Base-by-base conservation (phyloP, 345 rosid genomes). In the Odontarrhena argentea region DNA sequence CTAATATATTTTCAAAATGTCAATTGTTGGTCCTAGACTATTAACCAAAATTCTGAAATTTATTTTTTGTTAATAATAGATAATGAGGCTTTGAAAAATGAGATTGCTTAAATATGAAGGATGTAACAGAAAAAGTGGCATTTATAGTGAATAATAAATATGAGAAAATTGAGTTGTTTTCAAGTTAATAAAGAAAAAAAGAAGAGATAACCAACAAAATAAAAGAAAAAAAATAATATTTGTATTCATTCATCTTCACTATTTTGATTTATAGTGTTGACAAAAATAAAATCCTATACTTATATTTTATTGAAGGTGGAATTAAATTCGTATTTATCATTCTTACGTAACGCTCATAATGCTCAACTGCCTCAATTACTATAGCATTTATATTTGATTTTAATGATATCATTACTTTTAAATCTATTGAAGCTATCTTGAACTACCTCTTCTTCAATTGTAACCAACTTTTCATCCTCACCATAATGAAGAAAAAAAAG, bases 321-420 rank as follows among this genome's bases (percentile, higher is more conserved):
- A 65, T 65, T 73, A 35, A 71, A 64, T 50, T 58, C 60, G 65
- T 64, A 71, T 71, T 71, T 63, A 71, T 56, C 65, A 22, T 30
- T 56, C 65, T 56, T 71, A 71, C 76, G 76, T 64, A 71, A 71
- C 64, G 67, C 55, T 65, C 71, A 58, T 73, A n/a, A 65, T 50
- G 58, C 60, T 73, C 71, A 65, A 72, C 76, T 65, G 76, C 65
- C 71, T 65, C 70, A 65, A 43, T 72, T 55, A 72, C 70, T 65
- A 36, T 56, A 22, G 70, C 76, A 72, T 72, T 65, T 72, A 72
- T 72, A 55, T 57, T 65, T 72, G 66, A 25, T 65, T 73, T 65
- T 5, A 72, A 51, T 65, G 49, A 65, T 50, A 25, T 50, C 76
- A 72, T 72, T 53, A 65, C 67, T 65, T 18, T 73, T 24, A 51